Percentiles rank a stretch among this genome's conserved stretches.
Evolutionary conservation across 73 alveolate species (phyloP).

Genomic region (Tetrahymena borealis): DNA sequence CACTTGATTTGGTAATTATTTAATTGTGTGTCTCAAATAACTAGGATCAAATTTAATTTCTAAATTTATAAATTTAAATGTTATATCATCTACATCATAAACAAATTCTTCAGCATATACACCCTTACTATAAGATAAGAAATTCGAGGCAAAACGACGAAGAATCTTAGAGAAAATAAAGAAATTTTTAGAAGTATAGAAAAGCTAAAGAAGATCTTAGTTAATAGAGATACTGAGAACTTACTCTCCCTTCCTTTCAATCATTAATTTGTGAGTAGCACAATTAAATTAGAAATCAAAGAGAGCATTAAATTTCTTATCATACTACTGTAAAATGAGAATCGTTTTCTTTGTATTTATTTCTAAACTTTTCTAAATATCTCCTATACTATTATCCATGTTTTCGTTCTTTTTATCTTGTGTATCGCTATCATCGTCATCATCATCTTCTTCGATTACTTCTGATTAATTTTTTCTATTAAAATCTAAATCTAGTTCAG

Average conservation of each 20-base stretch:
- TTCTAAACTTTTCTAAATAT: not conserved
- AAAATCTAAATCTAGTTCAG: no score
- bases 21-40: not conserved
- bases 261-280: not conserved
- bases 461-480: no score
- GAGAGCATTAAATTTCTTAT: not conserved
- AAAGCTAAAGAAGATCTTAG: not conserved
- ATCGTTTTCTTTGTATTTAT: not conserved
- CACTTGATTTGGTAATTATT: not conserved
- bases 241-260: not conserved
- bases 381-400: not conserved
- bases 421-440: no score
- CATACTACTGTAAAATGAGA: not conserved
- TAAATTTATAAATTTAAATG: not conserved
- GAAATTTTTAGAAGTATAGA: not conserved
- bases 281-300: not conserved
- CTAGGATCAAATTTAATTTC: not conserved
- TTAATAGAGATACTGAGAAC: not conserved
- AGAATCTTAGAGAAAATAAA: not conserved
- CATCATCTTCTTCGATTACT: no score
- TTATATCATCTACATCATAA: not conserved
- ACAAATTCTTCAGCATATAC: not conserved
- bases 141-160: not conserved
- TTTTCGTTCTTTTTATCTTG: not conserved
- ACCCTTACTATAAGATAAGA: not conserved